Evolutionary conservation across 441 rosid genomes (phyloP).

Genomic region (Brassica hybrid): DNA sequence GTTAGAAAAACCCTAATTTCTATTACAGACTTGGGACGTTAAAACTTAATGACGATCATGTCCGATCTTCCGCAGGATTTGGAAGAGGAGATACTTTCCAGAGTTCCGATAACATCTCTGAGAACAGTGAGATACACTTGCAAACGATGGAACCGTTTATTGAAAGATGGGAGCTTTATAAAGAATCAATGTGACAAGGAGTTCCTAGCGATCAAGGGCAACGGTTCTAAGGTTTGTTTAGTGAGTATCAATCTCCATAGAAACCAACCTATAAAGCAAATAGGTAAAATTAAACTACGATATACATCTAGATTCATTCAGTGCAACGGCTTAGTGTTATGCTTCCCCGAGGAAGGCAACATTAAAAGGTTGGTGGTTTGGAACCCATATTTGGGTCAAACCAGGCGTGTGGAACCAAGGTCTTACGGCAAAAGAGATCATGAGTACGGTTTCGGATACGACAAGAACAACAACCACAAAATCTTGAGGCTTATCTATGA

Average conservation of each 20-base stretch:
- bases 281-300: background rate
- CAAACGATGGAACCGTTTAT: background rate
- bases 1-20: background rate
- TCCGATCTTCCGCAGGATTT: background rate
- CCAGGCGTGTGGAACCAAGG: background rate
- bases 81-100: background rate
- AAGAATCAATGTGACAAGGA: background rate
- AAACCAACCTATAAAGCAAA: background rate
- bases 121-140: background rate
- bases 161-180: background rate
- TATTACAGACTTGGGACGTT: background rate
- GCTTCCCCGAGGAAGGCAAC: background rate
- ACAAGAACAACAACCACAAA: background rate
- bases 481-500: background rate
- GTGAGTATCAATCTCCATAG: background rate
- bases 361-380: background rate
- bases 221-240: background rate
- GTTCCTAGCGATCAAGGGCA: background rate
- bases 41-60: background rate
- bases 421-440: background rate
- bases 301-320: background rate
- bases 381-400: background rate
- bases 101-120: background rate
- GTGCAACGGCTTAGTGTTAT: background rate
- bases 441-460: background rate